Conservation (phyloP, 305 asterid species). For the Nicotiana rustica region DNA sequence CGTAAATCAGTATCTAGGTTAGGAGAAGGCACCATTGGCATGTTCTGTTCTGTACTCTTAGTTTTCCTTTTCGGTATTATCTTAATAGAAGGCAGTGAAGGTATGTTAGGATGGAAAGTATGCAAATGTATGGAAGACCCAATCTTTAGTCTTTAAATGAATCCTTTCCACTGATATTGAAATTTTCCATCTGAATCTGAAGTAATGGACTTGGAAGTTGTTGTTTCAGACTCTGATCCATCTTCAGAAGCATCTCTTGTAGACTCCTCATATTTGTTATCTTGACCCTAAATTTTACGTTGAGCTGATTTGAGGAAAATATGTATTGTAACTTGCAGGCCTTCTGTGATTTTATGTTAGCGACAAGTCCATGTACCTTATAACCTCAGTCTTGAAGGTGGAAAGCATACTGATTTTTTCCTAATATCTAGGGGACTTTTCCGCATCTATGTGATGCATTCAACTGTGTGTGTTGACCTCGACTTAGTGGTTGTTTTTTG, state of each 20-base stretch:
- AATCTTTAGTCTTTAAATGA: constrained; percentile 69
- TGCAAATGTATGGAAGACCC: constrained; percentile 63
- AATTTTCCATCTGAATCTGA: constrained; percentile 41
- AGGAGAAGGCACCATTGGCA: constrained; percentile 57
- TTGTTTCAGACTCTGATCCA: constrained; percentile 45
- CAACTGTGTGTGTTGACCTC: too few relatives aligned
- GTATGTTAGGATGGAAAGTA: constrained; percentile 67
- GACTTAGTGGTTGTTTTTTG: too few relatives aligned
- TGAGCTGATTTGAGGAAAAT: too few relatives aligned
- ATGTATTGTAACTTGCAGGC: too few relatives aligned
- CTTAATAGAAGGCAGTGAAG: constrained; percentile 79
- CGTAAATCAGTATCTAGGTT: constrained; percentile 60
- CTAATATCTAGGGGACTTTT: too few relatives aligned
- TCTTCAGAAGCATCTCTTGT: constrained; percentile 42
- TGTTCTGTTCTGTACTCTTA: constrained; percentile 49
- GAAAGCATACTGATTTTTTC: too few relatives aligned
- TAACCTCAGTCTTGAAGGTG: too few relatives aligned
- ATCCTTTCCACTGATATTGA: constrained; percentile 65
- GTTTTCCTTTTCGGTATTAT: constrained; percentile 68
- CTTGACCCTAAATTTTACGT: neutral
- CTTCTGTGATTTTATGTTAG: too few relatives aligned
- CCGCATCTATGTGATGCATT: too few relatives aligned
- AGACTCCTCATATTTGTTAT: neutral
- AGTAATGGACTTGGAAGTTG: constrained; percentile 42
- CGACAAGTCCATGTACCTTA: too few relatives aligned